phyloP scores from a whole-genome alignment of 73 alveolate genomes.

The Paramecium sexaurelia region DNA sequence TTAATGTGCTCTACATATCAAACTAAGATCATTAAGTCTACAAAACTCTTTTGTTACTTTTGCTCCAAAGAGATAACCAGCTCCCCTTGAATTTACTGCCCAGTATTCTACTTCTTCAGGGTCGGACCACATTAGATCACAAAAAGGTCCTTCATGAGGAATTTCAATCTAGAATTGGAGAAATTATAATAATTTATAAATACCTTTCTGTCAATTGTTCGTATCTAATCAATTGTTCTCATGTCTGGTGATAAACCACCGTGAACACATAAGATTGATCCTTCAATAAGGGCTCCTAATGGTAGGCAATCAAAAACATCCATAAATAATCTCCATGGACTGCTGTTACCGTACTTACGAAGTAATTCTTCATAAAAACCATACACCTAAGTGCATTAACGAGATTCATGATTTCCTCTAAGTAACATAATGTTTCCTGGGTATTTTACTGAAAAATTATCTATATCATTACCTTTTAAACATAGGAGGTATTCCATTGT shows the following conservation, averaged over 20 bases:
- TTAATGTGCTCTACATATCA: slow-evolving; percentile 89
- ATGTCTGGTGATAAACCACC: slow-evolving; percentile 96
- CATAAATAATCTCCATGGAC: slow-evolving; percentile 83
- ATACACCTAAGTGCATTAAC: slow-evolving; percentile 71
- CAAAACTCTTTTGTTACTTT: slow-evolving; percentile 84
- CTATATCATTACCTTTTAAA: slow-evolving; percentile 71
- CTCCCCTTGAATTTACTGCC: slow-evolving; percentile 78
- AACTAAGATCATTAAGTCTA: slow-evolving; percentile 80
- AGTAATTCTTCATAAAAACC: slow-evolving; percentile 86
- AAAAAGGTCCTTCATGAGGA: slow-evolving; percentile 89
- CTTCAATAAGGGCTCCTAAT: slow-evolving; percentile 88
- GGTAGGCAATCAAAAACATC: slow-evolving; percentile 82
- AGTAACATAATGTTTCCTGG: slow-evolving; percentile 65
- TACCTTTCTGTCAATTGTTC: slow-evolving; percentile 79
- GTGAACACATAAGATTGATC: slow-evolving; percentile 90
- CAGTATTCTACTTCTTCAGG: slow-evolving; percentile 92
- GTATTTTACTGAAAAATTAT: slow-evolving; percentile 43
- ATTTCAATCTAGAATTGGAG: slow-evolving; percentile 70
- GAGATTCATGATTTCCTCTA: slow-evolving; percentile 72
- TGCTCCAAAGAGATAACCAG: slow-evolving; percentile 71
- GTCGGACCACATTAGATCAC: slow-evolving; percentile 93
- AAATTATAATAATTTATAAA: neutral
- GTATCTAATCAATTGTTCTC: slow-evolving; percentile 84
- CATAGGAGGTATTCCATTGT: slow-evolving; percentile 67
- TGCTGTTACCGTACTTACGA: slow-evolving; percentile 88